These are phyloP conservation scores for Globisporangium middletonii DNA, from an alignment of 352 stramenopile genomes.

Conservation along the genomic window DNA sequence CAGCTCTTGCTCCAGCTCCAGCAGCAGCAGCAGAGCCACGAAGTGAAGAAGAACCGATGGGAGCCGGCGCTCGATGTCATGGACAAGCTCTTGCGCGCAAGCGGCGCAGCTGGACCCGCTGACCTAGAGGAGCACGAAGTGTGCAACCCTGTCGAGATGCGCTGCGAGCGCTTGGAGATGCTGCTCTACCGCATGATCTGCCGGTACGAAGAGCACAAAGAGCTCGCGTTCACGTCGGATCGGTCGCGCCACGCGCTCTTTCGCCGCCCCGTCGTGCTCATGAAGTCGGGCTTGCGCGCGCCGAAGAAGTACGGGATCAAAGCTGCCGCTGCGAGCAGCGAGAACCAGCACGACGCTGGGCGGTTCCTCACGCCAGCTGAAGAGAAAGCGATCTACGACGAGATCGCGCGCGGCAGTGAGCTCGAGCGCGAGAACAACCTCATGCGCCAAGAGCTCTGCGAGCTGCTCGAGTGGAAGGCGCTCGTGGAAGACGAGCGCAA, in stretches of 20 bases:
- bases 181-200: constrained; percentile 84
- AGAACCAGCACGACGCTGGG: constrained; percentile 26
- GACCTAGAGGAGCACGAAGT: constrained; percentile 34
- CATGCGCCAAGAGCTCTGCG: constrained; percentile 58
- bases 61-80: constrained; percentile 78
- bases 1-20: background rate
- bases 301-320: constrained; percentile 42
- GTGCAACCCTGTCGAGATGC: constrained; percentile 35
- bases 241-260: constrained; percentile 19
- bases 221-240: constrained; percentile 46
- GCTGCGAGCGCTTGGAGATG: constrained; percentile 75
- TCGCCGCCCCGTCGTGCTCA: constrained; percentile 10
- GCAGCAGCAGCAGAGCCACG: constrained; percentile 15
- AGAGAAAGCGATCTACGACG: constrained; percentile 40
- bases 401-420: constrained; percentile 35
- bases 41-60: constrained; percentile 60
- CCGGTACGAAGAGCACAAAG: constrained; percentile 79
- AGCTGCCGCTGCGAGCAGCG: constrained; percentile 16
- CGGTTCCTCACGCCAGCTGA: constrained; percentile 12
- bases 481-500: constrained; percentile 44
- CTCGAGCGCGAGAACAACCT: constrained; percentile 64
- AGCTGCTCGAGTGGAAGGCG: constrained; percentile 71
- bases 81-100: constrained; percentile 60
- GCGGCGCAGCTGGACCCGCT: constrained; percentile 34
- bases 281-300: constrained; percentile 34